Evolutionary conservation across 805 yeast species (phyloP).

Genomic region (Millerozyma acaciae): DNA sequence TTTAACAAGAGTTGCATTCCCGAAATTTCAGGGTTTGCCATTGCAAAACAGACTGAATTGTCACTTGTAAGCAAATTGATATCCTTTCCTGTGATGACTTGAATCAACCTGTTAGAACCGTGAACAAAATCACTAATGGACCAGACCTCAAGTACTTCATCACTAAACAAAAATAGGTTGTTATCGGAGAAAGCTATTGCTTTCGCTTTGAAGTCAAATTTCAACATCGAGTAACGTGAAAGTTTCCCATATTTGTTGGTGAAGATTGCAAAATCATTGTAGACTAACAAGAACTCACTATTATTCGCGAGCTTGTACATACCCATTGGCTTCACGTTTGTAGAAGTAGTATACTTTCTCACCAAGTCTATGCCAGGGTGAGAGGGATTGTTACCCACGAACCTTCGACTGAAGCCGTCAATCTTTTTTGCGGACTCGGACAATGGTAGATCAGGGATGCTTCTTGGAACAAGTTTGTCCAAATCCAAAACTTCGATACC

Average conservation of each 20-base stretch:
- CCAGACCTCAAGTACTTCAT: conserved; percentile 70
- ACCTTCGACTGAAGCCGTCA: conserved; percentile 29
- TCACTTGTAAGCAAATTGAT: conserved; percentile 31
- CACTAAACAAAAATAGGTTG: conserved; percentile 46
- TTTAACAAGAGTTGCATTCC: conserved; percentile 59
- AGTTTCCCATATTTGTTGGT: conserved; percentile 57
- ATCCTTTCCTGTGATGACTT: conserved; percentile 70
- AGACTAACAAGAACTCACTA: conserved; percentile 56
- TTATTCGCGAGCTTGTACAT: conserved; percentile 58
- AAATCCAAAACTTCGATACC: conserved; percentile 66
- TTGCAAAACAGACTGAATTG: conserved; percentile 23
- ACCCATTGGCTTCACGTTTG: conserved; percentile 51
- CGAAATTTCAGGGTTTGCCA: conserved; percentile 63
- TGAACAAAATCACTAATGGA: conserved; percentile 45
- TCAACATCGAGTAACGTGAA: conserved; percentile 39
- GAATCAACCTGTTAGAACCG: conserved; percentile 49
- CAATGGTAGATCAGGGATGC: conserved; percentile 51
- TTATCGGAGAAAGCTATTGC: conserved; percentile 31
- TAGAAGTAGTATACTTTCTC: conserved; percentile 34
- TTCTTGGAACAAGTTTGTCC: conserved; percentile 52
- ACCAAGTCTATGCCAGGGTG: conserved; percentile 32
- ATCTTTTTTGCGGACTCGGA: conserved; percentile 16
- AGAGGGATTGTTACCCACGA: conserved; percentile 4
- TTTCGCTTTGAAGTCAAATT: conserved; percentile 40
- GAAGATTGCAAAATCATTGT: conserved; percentile 66